Base-by-base conservation (phyloP, 2,329 filamentous ascomycete genomes). In the Penicillium expansum region DNA sequence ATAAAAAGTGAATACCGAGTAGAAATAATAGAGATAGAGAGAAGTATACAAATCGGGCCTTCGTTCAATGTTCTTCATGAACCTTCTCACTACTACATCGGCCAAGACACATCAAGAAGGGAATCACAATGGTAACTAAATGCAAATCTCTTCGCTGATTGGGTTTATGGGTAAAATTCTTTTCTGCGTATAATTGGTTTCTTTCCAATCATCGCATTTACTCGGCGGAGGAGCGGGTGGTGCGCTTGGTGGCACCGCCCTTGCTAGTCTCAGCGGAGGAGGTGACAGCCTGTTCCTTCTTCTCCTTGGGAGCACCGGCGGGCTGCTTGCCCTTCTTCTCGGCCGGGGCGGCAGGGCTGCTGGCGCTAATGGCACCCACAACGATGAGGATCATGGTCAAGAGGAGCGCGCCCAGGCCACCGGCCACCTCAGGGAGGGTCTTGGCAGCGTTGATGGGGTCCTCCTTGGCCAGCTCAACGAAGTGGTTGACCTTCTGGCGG, bases 401-500 rank as follows among this genome's bases (percentile, higher is more conserved):
- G 44, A 87, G 73, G 62, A 92, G 74, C 64, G 87, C 89, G 71
- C 81, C 89, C 70, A 96, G 79, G 70, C 86, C 90, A 71, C 86
- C 92, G 62, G 92, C 91, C 67, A 96, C 88, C 79, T 97, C 94
- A 64, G 94, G 94, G 63, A 97, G 90, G 68, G 91, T 90, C 80
- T 91, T 90, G 79, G 92, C 80, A 52, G 92, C 92, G 79, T 92
- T 82, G 64, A 96, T 69, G 57, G 92, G 92, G 77, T 95, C 88
- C 69, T 86, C 84, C 82, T 91, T 85, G 74, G 87, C 90, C 69
- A 97, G 87, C 67, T 87, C 87, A 69, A 94, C 74, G 85, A 99
- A 99, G 62, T 95, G 86, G 67, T 95, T 88, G 60, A 95, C 76
- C 86, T 97, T 97, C 87, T 96, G 90, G 79, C 87, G 90, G 78